Conservation (phyloP, 176 grass and related monocot genomes). For the Avena atlantica region DNA sequence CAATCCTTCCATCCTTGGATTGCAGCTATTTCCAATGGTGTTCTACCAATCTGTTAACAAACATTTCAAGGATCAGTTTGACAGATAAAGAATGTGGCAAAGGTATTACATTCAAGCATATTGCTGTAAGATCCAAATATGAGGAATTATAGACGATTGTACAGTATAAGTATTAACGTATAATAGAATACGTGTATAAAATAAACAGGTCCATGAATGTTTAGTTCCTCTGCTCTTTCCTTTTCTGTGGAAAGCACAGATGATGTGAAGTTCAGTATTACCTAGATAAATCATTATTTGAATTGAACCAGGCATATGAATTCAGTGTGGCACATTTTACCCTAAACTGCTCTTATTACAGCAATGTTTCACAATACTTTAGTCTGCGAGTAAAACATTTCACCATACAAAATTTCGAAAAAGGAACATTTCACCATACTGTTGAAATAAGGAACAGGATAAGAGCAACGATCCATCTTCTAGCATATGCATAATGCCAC, state of each 20-base stretch:
- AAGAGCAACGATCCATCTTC: neutral
- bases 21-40: conserved; percentile 35
- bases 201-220: neutral
- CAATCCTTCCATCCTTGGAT: conserved; percentile 40
- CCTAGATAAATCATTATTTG: neutral
- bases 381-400: neutral
- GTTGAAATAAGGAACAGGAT: neutral
- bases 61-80: neutral
- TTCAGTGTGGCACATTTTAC: neutral
- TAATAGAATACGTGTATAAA: neutral
- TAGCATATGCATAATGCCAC: neutral
- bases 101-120: neutral
- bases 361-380: neutral
- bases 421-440: neutral
- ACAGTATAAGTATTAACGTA: neutral
- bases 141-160: conserved; percentile 7
- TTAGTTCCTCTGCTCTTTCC: neutral
- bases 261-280: neutral
- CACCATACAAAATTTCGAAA: neutral
- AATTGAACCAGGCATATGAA: neutral
- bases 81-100: conserved; percentile 6
- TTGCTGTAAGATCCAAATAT: neutral
- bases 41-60: conserved; percentile 35
- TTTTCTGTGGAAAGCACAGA: neutral
- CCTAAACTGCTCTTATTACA: neutral